Base-by-base conservation (phyloP, 352 stramenopile genomes). In the Phytophthora litchii region DNA sequence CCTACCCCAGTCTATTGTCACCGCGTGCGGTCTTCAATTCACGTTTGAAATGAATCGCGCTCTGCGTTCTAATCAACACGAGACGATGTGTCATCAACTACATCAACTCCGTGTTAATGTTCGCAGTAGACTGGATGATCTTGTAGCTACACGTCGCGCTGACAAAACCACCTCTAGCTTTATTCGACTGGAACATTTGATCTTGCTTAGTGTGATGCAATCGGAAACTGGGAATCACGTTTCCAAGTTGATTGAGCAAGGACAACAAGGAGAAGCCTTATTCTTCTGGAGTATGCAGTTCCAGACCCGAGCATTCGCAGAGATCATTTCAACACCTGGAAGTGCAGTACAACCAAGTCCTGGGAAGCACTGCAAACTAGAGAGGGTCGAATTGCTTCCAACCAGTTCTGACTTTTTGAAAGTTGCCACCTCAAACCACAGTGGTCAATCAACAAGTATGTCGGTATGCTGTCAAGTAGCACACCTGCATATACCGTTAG, bases 221-320 rank as follows among this genome's bases (percentile, higher is more conserved):
- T 37, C 42, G 0, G 46, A 61, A 34, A 21, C 74, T 9, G 6
- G 57, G 11, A 32, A 46, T 0, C 46, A 67, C 27, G 34, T 78
- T 19, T 25, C 29, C 4, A 13, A 72, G 1, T 37, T 73, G 25
- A n/a, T 70, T 2, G 32, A 52, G 1, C 41, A 38, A 42, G 50
- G 48, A 0, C 42, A 60, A 20, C 16, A 47, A 0, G 70, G 82
- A 58, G 50, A 72, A 0, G 61, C 75, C 1, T 21, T 48, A 13
- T 69, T 78, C 40, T 80, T 82, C 23, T 84, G 75, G 75, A 56
- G 23, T 12, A 61, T 80, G 57, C 75, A 84, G 41, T 68, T 74
- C 23, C 73, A 80, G 20, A 64, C 35, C 4, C 45, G 57, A 40
- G 46, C 69, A 3, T 58, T 69, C 17, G 16, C 69, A 1, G 65